Evolutionary conservation across 73 alveolate genomes (phyloP).

Genomic region (Vitrella brassicaformis): DNA sequence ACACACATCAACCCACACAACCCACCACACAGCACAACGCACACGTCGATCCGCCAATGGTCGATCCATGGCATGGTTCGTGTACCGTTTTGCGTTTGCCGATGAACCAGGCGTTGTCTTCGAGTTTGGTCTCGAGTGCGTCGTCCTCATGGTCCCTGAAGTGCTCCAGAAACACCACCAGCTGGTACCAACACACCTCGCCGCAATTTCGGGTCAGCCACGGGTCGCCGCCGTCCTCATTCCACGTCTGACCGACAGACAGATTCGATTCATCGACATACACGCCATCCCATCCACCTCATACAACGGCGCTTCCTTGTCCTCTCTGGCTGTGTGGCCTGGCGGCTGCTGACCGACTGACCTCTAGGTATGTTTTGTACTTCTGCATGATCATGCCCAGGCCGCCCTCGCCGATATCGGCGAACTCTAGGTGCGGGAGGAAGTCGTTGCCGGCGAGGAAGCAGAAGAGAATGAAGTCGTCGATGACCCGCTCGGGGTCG

Average conservation of each 20-base stretch:
- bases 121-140: not conserved
- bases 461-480: slow-evolving; percentile 79
- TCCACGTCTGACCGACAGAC: no score
- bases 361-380: slow-evolving; percentile 49
- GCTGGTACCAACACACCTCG: not conserved
- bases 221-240: no score
- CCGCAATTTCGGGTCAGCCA: not conserved
- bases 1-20: not conserved
- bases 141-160: no score
- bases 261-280: no score
- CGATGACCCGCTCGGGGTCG: slow-evolving; percentile 71
- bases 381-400: slow-evolving; percentile 65
- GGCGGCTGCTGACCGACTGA: no score
- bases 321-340: no score
- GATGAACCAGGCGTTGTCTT: not conserved
- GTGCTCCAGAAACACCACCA: not conserved
- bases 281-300: no score
- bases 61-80: not conserved
- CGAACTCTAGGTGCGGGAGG: slow-evolving; percentile 71
- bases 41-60: no score
- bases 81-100: not conserved
- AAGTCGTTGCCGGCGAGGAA: slow-evolving; percentile 82
- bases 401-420: slow-evolving; percentile 76
- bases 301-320: no score
- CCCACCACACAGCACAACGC: not conserved